Percentiles rank a stretch among this genome's conserved stretches.
These are phyloP conservation scores for Talaromyces proteolyticus DNA, from an alignment of 495 filamentous ascomycete genomes.

Conservation along the genomic window DNA sequence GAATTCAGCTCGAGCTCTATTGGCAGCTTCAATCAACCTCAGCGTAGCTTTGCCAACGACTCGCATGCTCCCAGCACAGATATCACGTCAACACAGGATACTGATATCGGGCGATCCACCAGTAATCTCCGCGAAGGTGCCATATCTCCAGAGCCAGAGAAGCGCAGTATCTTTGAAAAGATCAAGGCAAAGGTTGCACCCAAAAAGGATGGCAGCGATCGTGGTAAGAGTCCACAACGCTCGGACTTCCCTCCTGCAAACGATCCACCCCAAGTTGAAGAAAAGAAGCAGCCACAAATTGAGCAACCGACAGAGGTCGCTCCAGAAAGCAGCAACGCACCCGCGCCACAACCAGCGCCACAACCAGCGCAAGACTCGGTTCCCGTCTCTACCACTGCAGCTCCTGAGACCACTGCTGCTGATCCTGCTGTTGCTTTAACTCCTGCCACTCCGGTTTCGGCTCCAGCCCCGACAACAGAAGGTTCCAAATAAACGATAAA, in stretches of 20 bases:
- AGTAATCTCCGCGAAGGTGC: slow-evolving; percentile 21
- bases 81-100: slow-evolving; percentile 16
- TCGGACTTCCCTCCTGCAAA: slow-evolving; percentile 13
- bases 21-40: slow-evolving; percentile 47
- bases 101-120: slow-evolving; percentile 8
- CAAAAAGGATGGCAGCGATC: slow-evolving; percentile 58
- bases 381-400: too few relatives aligned
- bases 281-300: neutral
- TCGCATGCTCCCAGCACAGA: slow-evolving; percentile 37
- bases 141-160: slow-evolving; percentile 44
- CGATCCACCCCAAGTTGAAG: neutral
- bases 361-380: too few relatives aligned
- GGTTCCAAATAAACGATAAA: neutral
- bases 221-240: slow-evolving; percentile 48
- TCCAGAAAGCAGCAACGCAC: neutral
- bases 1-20: slow-evolving; percentile 65
- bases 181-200: slow-evolving; percentile 80
- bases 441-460: too few relatives aligned
- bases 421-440: too few relatives aligned
- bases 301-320: neutral
- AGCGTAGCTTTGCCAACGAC: slow-evolving; percentile 54
- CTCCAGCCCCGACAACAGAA: too few relatives aligned
- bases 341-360: too few relatives aligned
- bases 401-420: too few relatives aligned
- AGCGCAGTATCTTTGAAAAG: slow-evolving; percentile 74